Base-by-base conservation (phyloP, 768 basidiomycete species). In the Mycena haematopus region DNA sequence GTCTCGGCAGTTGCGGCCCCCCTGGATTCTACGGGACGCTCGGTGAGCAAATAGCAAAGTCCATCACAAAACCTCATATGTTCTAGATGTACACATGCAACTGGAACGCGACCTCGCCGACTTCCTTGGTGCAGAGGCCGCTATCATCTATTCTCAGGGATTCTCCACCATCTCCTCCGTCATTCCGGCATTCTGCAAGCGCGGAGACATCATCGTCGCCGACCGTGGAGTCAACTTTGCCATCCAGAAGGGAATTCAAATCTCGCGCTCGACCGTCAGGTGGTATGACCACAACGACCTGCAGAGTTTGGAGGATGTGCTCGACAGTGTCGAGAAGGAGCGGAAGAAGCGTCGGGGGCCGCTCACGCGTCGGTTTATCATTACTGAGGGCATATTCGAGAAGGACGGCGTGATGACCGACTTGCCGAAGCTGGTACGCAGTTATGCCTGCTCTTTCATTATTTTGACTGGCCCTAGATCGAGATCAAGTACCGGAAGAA, bases 251-350 rank as follows among this genome's bases (percentile, higher is more conserved):
- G 97, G 96, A 19, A 87, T 99, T 29, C 91, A 96, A 73, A 94
- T 98, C 62, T 92, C 91, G 21, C 89, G 97, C 42, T 93, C 89
- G 8, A 96, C 91, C 0, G 86, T 99, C 35, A 86, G 93, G 56
- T 99, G 94, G 94, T 99, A 86, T 73, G 96, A 98, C 62, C 97
- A 99, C 73, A 97, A 96, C 68, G 95, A 98, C 72, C 81, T 95
- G 73, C 87, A 88, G 70, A 93, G 90, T 67, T 83, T 99, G 33
- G 96, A 98, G 76, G 89, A 93, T 19, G 91, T 95, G 9, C 80
- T 99, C 57, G 81, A 92, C 64, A 80, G 80, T 59, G 83, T 96
- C 3, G 93, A 92, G 69, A 96, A 93, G 80, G 96, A 99, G 69
- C 80, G 91, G 64, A 90, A 90, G 77, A 93, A 94, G 78, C 88